Conservation (phyloP, 257 asterid species). For the Gentiana dahurica region DNA sequence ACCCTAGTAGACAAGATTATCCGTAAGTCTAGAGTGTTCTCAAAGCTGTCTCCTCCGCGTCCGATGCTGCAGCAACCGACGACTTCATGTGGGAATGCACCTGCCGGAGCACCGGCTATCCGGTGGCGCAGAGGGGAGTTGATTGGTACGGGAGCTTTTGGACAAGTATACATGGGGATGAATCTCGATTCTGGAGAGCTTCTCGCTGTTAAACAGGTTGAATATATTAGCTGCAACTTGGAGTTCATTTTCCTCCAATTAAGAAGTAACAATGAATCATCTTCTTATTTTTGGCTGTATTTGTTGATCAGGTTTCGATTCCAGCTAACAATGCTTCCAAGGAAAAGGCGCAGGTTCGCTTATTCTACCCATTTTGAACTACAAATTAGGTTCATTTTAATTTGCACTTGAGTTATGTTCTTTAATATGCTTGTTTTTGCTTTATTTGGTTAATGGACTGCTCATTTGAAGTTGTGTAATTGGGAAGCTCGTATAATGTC, state of each 20-base stretch:
- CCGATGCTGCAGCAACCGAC: conserved; percentile 14
- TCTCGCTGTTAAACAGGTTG: conserved; percentile 45
- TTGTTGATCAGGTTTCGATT: conserved; percentile 48
- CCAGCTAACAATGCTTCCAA: conserved; percentile 51
- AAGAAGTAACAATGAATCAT: neutral
- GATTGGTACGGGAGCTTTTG: conserved; percentile 70
- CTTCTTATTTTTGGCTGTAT: neutral
- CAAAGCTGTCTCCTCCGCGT: conserved; percentile 26
- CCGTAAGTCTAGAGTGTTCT: conserved; percentile 18
- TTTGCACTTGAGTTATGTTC: too few relatives aligned
- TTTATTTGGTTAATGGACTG: too few relatives aligned
- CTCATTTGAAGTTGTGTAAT: too few relatives aligned
- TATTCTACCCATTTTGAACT: too few relatives aligned
- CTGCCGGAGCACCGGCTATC: conserved; percentile 9
- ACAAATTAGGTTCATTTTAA: too few relatives aligned
- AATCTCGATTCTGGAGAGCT: conserved; percentile 75
- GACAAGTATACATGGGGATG: conserved; percentile 77
- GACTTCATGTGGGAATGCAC: neutral
- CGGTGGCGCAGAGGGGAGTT: conserved; percentile 32
- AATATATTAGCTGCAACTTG: neutral
- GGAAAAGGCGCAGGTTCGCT: conserved; percentile 52
- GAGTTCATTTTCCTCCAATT: neutral
- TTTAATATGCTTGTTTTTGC: too few relatives aligned
- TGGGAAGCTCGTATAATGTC: too few relatives aligned
- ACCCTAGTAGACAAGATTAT: conserved; percentile 16